Evolutionary conservation across 805 yeast genomes (phyloP).

Genomic region (Kodamaea kakaduensis): DNA sequence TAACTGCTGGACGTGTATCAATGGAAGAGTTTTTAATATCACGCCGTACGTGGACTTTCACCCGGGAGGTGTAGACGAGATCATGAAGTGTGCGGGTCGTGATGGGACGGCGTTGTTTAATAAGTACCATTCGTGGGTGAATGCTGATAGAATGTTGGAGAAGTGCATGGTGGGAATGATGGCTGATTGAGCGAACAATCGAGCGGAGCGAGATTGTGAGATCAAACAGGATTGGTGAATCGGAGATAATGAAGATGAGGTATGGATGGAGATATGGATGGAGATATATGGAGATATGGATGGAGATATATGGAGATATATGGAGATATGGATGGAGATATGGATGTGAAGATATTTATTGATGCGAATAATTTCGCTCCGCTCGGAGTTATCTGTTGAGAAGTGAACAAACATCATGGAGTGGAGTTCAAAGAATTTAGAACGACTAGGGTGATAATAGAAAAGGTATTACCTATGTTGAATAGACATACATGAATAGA

Average conservation of each 20-base stretch:
- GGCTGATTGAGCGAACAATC: neutral
- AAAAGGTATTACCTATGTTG: no score
- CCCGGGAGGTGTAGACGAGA: conserved; percentile 85
- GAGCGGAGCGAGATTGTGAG: no score
- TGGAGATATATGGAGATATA: no score
- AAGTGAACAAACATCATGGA: no score
- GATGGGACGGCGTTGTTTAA: conserved; percentile 78
- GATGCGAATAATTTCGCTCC: no score
- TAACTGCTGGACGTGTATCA: conserved; percentile 84
- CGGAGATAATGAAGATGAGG: neutral
- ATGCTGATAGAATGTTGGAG: conserved; percentile 74
- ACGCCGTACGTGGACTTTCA: conserved; percentile 81
- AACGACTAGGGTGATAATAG: no score
- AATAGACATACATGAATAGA: no score
- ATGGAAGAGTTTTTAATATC: conserved; percentile 80
- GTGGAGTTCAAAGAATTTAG: no score
- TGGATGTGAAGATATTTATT: no score
- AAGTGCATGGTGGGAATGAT: conserved; percentile 70
- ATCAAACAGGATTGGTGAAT: neutral
- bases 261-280: neutral
- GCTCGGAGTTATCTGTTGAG: no score
- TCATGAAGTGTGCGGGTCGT: conserved; percentile 74
- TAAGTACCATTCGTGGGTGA: conserved; percentile 72
- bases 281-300: neutral
- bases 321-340: no score